These are phyloP conservation scores for Metschnikowia chrysomelidarum DNA, from an alignment of 805 yeast species.

Conservation along the genomic window DNA sequence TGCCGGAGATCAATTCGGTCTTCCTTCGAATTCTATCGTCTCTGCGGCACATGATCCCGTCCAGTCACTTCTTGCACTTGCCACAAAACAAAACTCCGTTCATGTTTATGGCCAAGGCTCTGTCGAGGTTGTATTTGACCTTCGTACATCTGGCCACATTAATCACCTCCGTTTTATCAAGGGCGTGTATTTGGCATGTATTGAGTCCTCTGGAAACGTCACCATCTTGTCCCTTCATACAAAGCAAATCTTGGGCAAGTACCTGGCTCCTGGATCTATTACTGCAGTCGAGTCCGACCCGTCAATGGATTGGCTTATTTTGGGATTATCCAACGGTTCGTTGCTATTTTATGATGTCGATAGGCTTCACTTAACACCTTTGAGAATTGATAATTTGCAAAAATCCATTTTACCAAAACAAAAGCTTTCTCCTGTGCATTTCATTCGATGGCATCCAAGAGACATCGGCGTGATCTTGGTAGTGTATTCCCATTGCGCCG, in stretches of 20 bases:
- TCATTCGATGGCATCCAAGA: constrained; percentile 82
- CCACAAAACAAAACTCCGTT: constrained; percentile 67
- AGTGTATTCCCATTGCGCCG: constrained; percentile 66
- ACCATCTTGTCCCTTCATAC: constrained; percentile 69
- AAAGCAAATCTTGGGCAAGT: constrained; percentile 57
- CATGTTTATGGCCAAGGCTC: constrained; percentile 82
- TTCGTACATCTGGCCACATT: constrained; percentile 51
- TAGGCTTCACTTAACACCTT: constrained; percentile 63
- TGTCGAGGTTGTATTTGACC: constrained; percentile 64
- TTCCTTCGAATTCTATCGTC: constrained; percentile 56
- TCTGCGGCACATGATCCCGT: constrained; percentile 82
- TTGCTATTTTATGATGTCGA: constrained; percentile 78
- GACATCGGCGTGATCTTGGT: constrained; percentile 78
- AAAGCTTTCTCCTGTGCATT: constrained; percentile 59
- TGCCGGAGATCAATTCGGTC: constrained; percentile 33
- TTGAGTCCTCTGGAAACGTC: constrained; percentile 60
- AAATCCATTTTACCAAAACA: constrained; percentile 54
- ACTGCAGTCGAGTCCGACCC: constrained; percentile 79
- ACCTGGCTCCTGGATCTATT: constrained; percentile 63
- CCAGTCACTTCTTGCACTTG: constrained; percentile 80
- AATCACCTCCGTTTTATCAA: constrained; percentile 63
- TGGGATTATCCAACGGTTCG: constrained; percentile 79
- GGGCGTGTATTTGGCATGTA: constrained; percentile 76
- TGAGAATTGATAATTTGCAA: constrained; percentile 70
- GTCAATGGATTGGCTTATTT: constrained; percentile 76